Evolutionary conservation across 352 stramenopile genomes (phyloP).

Genomic region (Blastocystis sp.): DNA sequence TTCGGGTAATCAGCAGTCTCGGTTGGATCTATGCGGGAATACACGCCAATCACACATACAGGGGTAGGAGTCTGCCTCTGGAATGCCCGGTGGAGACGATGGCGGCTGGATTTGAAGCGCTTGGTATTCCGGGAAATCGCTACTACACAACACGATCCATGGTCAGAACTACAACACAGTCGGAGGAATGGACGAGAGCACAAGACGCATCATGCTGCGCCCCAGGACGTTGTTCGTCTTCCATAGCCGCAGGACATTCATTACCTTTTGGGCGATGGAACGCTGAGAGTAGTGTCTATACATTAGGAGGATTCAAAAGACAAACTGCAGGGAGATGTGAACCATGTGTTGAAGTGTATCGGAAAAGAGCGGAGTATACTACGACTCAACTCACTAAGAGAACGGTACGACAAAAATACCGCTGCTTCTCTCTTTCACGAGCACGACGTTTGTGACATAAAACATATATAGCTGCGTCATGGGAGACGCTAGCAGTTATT

Average conservation of each 20-base stretch:
- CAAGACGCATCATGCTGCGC: constrained; percentile 18
- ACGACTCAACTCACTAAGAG: background rate
- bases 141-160: background rate
- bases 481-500: background rate
- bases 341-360: constrained; percentile 16
- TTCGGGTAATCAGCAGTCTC: no score
- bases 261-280: constrained; percentile 13
- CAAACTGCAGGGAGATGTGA: constrained; percentile 10
- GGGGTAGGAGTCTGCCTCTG: background rate
- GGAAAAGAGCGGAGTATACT: constrained; percentile 51
- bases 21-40: no score
- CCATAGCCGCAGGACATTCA: constrained; percentile 30
- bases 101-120: background rate
- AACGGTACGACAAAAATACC: constrained; percentile 6
- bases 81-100: background rate
- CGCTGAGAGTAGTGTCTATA: constrained; percentile 1
- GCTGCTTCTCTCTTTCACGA: constrained; percentile 15
- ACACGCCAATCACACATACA: background rate
- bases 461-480: constrained; percentile 47
- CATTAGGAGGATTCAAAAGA: background rate
- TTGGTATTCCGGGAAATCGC: constrained; percentile 15
- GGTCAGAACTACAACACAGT: constrained; percentile 12
- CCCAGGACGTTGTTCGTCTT: constrained; percentile 47
- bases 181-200: constrained; percentile 25
- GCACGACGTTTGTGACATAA: constrained; percentile 29